Evolutionary conservation across 192 early-diverging fungal species (phyloP).

Genomic region (Podila epigama): DNA sequence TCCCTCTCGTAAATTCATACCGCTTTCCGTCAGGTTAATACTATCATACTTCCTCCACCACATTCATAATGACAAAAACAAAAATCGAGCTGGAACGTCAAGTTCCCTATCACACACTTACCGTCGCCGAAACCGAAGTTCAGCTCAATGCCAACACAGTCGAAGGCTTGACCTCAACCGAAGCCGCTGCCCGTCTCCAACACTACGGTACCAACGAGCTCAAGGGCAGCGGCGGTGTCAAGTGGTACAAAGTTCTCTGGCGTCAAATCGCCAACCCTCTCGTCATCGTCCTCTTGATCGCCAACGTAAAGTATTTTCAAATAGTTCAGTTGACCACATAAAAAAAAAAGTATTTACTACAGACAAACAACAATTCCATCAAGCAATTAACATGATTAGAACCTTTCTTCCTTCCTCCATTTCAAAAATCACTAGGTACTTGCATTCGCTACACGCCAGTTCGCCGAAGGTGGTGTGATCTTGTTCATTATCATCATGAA

Average conservation of each 20-base stretch:
- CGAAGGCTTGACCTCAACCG: conserved; percentile 7
- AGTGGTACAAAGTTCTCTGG: conserved; percentile 62
- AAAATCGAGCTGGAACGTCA: conserved; percentile 5
- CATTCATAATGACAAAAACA: conserved; percentile 11
- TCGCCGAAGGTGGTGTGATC: conserved; percentile 77
- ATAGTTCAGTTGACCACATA: too few relatives aligned
- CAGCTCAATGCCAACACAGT: not conserved
- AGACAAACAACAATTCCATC: not conserved
- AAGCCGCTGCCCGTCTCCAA: not conserved
- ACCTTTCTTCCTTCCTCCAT: not conserved
- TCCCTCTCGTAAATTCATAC: not conserved
- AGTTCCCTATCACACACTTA: conserved; percentile 4
- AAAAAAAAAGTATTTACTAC: not conserved
- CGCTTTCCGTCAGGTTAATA: not conserved
- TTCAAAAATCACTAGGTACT: conserved; percentile 23
- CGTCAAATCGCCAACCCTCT: conserved; percentile 71
- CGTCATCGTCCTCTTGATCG: conserved; percentile 70
- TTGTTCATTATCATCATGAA: conserved; percentile 82
- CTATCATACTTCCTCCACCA: not conserved
- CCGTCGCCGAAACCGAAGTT: not conserved
- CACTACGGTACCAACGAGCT: conserved; percentile 68
- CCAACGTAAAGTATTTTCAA: conserved; percentile 36
- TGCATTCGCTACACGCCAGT: conserved; percentile 71
- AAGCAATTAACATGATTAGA: not conserved
- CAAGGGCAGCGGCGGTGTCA: conserved; percentile 69